Evolutionary conservation across 1,284 basidiomycete genomes (phyloP).

Genomic region (Ganoderma lingzhi): DNA sequence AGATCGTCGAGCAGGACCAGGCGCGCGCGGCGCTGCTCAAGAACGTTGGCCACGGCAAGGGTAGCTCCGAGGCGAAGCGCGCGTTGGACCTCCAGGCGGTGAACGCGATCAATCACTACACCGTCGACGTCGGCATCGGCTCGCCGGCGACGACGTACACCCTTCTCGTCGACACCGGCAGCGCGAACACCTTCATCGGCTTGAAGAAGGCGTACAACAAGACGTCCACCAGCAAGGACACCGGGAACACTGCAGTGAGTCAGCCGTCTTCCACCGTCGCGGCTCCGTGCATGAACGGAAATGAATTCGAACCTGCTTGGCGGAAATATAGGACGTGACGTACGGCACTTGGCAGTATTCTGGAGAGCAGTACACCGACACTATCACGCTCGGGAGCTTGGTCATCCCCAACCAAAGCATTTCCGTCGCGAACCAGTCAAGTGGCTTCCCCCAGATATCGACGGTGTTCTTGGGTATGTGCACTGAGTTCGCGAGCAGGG

Average conservation of each 20-base stretch:
- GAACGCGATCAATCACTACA: conserved; percentile 33
- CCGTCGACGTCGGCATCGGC: conserved; percentile 31
- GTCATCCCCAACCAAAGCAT: conserved; percentile 56
- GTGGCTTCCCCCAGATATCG: conserved; percentile 43
- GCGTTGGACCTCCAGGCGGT: conserved; percentile 13
- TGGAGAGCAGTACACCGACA: conserved; percentile 51
- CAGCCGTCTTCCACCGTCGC: not conserved
- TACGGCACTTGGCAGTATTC: not conserved
- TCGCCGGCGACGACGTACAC: conserved; percentile 32
- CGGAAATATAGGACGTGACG: not conserved
- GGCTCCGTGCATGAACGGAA: not conserved
- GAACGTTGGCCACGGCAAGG: conserved; percentile 32
- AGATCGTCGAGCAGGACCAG: conserved; percentile 34
- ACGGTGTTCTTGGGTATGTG: conserved; percentile 57
- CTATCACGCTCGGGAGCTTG: conserved; percentile 43
- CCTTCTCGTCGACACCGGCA: conserved; percentile 30
- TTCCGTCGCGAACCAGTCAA: conserved; percentile 56
- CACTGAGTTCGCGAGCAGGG: conserved; percentile 14
- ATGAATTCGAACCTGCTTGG: not conserved
- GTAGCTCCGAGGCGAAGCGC: conserved; percentile 21
- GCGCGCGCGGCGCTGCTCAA: conserved; percentile 33
- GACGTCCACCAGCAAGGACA: conserved; percentile 52
- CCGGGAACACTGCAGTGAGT: conserved; percentile 13
- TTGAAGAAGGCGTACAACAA: conserved; percentile 45
- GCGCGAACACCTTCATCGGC: conserved; percentile 69